Evolutionary conservation across 495 filamentous ascomycete genomes (phyloP), one percentile per base, ranked within the genome.

Genomic region (Tuber borchii): DNA sequence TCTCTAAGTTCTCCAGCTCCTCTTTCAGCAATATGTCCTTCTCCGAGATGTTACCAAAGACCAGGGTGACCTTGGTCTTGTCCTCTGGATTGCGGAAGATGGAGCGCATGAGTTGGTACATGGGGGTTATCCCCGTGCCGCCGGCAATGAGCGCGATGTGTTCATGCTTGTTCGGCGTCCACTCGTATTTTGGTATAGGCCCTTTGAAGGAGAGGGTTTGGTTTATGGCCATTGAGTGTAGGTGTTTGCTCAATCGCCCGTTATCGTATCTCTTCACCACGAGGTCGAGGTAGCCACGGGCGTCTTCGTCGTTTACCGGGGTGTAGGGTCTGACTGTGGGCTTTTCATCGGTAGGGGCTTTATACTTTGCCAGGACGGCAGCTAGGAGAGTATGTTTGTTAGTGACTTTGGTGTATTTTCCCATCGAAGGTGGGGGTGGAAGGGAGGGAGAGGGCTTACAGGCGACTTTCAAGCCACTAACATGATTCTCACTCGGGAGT

Each of bases 31-130:
- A 87, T 74, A 97, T 94, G 81, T 98, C 94, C 56, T 93, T 89
- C 85, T 97, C 92, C 37, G 82, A 86, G 70, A 97, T 85, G 84
- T 97, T 97, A 79, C 93, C 94, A 83, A 94, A 97, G 22, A 98
- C 89, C 20, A 98, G 89, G 31, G 94, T 97, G 44, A 98, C 93
- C 87, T 97, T 97, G 81, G 95, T 97, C 89, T 92, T 91, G 87
- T 97, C 95, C 42, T 94, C 90, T 68, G 95, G 95, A 88, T 97
- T 97, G 85, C 90, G 92, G 90, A 97, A 95, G 86, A 98, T 97
- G 71, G 90, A 87, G 31, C 92, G 88, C 72, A 87, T 85, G 46
- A 99, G 89, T 88, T 99, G 95, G 87, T 91, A 97, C 87, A 89
- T 88, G 44, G 95, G 95, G 46, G 95, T 95, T 82, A 98, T 97